Percentiles rank a stretch among this genome's conserved stretches.
These are phyloP conservation scores for Pleurotus tuoliensis DNA, from an alignment of 768 basidiomycete genomes.

Conservation along the genomic window DNA sequence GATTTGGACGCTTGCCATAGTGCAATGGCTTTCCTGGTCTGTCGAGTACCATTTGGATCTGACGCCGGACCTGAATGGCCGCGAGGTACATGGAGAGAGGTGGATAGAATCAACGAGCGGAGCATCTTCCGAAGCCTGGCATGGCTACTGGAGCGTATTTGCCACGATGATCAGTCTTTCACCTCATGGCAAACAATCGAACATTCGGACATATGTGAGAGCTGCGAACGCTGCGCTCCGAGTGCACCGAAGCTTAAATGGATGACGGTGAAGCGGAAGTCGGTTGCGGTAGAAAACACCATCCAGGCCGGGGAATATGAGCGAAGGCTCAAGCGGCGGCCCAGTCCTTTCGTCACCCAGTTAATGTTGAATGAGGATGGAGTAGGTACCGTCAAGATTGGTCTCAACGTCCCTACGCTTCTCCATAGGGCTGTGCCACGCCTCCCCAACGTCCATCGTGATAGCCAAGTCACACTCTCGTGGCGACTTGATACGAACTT, in stretches of 20 bases:
- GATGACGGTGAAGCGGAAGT: conserved; percentile 57
- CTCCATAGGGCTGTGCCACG: conserved; percentile 83
- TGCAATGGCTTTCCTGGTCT: conserved; percentile 77
- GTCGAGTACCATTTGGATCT: conserved; percentile 64
- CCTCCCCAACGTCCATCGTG: conserved; percentile 56
- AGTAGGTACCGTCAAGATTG: conserved; percentile 72
- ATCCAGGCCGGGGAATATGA: conserved; percentile 88
- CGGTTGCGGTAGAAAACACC: conserved; percentile 76
- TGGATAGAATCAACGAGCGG: conserved; percentile 86
- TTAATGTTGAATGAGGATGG: conserved; percentile 61
- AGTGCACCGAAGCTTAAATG: conserved; percentile 72
- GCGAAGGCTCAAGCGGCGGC: conserved; percentile 80
- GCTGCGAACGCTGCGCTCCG: conserved; percentile 83
- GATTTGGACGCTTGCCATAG: conserved; percentile 62
- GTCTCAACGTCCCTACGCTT: conserved; percentile 83
- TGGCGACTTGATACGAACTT: conserved; percentile 86
- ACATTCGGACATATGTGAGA: conserved; percentile 37
- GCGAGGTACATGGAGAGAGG: conserved; percentile 64
- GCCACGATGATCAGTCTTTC: conserved; percentile 65
- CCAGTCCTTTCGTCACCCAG: conserved; percentile 83
- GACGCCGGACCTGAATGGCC: conserved; percentile 82
- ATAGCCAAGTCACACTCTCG: conserved; percentile 48
- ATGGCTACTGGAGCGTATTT: conserved; percentile 84
- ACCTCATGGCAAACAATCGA: conserved; percentile 63
- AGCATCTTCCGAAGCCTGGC: conserved; percentile 75